Percentiles rank a stretch among this genome's conserved stretches.
phyloP scores from a whole-genome alignment of 2,329 filamentous ascomycete genomes.

The Fusarium secorum region DNA sequence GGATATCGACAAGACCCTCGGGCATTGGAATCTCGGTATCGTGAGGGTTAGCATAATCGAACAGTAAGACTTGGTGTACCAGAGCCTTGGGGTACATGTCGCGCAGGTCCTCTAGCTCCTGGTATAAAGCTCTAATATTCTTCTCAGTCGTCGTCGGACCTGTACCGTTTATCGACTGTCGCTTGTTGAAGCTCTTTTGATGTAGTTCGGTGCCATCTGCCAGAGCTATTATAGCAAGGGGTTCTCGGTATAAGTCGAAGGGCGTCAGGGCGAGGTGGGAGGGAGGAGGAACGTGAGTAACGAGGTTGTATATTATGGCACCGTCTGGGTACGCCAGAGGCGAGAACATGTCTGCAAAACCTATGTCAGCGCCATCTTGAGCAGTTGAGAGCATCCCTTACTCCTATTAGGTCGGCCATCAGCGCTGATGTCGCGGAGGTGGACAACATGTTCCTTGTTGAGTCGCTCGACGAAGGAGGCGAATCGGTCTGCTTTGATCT shows the following conservation, averaged over 20 bases:
- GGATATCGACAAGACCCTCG: slow-evolving; percentile 75
- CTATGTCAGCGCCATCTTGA: slow-evolving; percentile 29
- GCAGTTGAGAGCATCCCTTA: slow-evolving; percentile 51
- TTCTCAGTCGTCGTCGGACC: slow-evolving; percentile 61
- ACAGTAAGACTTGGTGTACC: slow-evolving; percentile 80
- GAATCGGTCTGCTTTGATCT: slow-evolving; percentile 84
- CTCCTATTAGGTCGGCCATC: slow-evolving; percentile 87
- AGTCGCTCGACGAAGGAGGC: slow-evolving; percentile 79
- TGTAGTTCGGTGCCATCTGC: slow-evolving; percentile 79
- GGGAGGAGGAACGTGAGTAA: slow-evolving; percentile 78
- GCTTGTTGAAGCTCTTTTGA: slow-evolving; percentile 61
- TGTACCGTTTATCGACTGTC: slow-evolving; percentile 60
- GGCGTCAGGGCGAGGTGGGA: slow-evolving; percentile 83
- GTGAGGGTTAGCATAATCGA: slow-evolving; percentile 69
- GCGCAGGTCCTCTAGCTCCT: slow-evolving; percentile 74
- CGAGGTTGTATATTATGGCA: slow-evolving; percentile 86
- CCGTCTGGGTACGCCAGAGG: slow-evolving; percentile 87
- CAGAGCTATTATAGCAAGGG: slow-evolving; percentile 82
- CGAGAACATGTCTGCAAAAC: slow-evolving; percentile 82
- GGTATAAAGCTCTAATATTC: slow-evolving; percentile 66
- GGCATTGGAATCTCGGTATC: slow-evolving; percentile 63
- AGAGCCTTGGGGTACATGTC: slow-evolving; percentile 79
- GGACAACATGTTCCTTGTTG: slow-evolving; percentile 80
- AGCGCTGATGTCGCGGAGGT: slow-evolving; percentile 84
- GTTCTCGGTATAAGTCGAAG: slow-evolving; percentile 89